Evolutionary conservation across 345 rosid species (phyloP).

Genomic region (Mercurialis annua): DNA sequence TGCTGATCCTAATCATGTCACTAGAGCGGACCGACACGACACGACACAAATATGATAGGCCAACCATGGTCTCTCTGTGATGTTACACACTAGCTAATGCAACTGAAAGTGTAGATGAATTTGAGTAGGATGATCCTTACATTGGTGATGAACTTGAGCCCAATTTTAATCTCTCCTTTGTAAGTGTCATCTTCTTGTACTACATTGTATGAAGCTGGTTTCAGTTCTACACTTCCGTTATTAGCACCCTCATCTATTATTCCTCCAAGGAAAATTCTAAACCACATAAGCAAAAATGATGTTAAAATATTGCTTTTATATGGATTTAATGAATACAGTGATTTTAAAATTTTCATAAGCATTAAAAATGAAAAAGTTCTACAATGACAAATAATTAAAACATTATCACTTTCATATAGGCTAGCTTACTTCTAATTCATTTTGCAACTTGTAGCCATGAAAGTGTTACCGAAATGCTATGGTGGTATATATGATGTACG

Average conservation of each 20-base stretch:
- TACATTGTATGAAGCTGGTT: slow-evolving; percentile 62
- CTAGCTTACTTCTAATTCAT: too few species aligned
- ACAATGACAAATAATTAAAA: not conserved
- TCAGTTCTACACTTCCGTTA: slow-evolving; percentile 47
- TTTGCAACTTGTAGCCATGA: too few species aligned
- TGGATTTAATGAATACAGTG: too few species aligned
- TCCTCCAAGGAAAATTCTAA: slow-evolving; percentile 69
- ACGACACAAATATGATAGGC: too few species aligned
- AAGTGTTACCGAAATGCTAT: too few species aligned
- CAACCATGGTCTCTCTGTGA: slow-evolving; percentile 1
- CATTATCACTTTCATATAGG: too few species aligned
- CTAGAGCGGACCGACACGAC: too few species aligned
- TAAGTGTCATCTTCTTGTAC: slow-evolving; percentile 73
- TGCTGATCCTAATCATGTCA: too few species aligned
- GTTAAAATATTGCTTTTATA: not conserved
- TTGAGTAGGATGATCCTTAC: slow-evolving; percentile 32
- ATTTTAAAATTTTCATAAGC: not conserved
- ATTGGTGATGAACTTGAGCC: slow-evolving; percentile 55
- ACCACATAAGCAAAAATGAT: not conserved
- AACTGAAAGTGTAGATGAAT: not conserved
- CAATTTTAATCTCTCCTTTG: slow-evolving; percentile 60
- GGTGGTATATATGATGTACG: too few species aligned
- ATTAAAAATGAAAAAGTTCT: not conserved
- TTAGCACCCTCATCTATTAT: slow-evolving; percentile 58
- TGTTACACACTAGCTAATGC: too few species aligned